Conservation (phyloP, 2,329 filamentous ascomycete genomes). For the Phialophora tarda region DNA sequence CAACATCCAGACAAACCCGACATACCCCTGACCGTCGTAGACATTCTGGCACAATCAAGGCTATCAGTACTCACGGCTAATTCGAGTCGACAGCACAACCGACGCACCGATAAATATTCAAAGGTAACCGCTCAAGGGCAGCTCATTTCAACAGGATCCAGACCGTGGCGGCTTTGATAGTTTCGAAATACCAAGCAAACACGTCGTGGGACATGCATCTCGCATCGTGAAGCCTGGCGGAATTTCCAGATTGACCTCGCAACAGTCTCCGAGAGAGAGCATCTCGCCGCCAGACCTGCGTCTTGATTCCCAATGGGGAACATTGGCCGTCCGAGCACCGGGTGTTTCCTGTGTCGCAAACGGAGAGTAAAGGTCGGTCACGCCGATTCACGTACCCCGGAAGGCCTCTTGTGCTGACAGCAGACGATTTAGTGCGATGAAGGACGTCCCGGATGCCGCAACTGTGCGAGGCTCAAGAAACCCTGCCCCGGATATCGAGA, state of each 20-base stretch:
- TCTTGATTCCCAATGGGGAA: constrained; percentile 28
- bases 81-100: constrained; percentile 10
- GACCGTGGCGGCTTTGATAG: background rate
- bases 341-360: constrained; percentile 32
- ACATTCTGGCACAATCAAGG: constrained; percentile 14
- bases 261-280: background rate
- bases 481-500: constrained; percentile 33
- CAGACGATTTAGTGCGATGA: constrained; percentile 28
- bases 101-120: constrained; percentile 18
- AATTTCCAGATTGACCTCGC: constrained; percentile 7
- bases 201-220: constrained; percentile 21
- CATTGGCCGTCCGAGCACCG: constrained; percentile 33
- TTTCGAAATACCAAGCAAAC: background rate
- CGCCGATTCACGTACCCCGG: background rate
- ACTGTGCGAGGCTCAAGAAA: constrained; percentile 32
- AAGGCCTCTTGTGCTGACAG: constrained; percentile 17
- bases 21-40: constrained; percentile 16
- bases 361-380: constrained; percentile 31
- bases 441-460: constrained; percentile 30
- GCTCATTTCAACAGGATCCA: constrained; percentile 1
- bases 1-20: constrained; percentile 15
- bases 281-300: constrained; percentile 1
- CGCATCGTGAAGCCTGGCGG: constrained; percentile 24
- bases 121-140: constrained; percentile 6
- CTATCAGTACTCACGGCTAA: constrained; percentile 17